Base-by-base conservation (phyloP, 2,329 filamentous ascomycete species). In the Sporothrix globosa region DNA sequence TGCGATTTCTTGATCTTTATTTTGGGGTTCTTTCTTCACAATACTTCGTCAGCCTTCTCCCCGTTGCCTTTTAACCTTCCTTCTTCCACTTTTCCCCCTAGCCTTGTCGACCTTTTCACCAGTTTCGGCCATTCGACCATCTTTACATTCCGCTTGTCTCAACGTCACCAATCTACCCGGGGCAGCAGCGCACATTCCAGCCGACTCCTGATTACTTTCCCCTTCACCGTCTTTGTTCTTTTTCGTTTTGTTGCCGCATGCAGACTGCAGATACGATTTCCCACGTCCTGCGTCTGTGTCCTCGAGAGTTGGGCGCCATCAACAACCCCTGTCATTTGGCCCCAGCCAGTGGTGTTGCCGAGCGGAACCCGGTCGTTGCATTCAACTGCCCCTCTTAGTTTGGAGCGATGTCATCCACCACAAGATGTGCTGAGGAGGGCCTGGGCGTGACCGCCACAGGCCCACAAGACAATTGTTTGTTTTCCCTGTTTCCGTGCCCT, bases 401-500 rank as follows among this genome's bases (percentile, higher is more conserved):
- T 39, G 24, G 39, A 68, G 67, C 53, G 39, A 69, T 69, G 67
- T 52, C 54, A 41, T 69, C 56, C 44, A n/a, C 58, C 68, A 39
- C 56, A 19, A 27, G 68, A 46, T 48, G 46, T 65, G 56, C 56
- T 24, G 30, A 44, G 6, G 41, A 50, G 44, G 61, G 44, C 44
- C 41, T 4, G 61, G 21, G 27, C 44, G 50, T 14, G 30, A 41
- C 44, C 46, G 24, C 27, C 44, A 24, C 44, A 21, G 27, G 14
- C 44, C 27, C n/a, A 6, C 67, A 44, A 52, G 68, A n/a, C 39
- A 69, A 52, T 54, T 53, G 58, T 69, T 44, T 27, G 58, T 69
- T 69, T 54, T 48, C 44, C 54, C 52, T 34, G 27, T 69, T 27
- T 70, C 58, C 30, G 9, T 17, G 46, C 44, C 34, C 34, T 60